phyloP scores from a whole-genome alignment of 176 grass and related monocot species.

The Themeda triandra region DNA sequence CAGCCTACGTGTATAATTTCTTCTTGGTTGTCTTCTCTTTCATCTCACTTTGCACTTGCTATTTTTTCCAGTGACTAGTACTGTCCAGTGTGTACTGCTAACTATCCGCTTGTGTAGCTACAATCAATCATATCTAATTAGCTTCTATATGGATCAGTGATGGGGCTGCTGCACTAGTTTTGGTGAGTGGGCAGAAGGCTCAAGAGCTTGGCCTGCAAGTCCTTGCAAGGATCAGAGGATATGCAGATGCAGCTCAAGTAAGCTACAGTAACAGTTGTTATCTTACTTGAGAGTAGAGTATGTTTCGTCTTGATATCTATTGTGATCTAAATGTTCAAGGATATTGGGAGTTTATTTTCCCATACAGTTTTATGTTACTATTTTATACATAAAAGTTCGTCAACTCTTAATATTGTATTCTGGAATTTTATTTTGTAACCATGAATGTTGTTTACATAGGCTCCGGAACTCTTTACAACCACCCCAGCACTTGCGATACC shows the following conservation, averaged over 20 bases:
- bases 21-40: not conserved
- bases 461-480: constrained; percentile 92
- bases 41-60: not conserved
- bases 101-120: not conserved
- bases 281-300: not conserved
- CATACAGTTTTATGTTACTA: not conserved
- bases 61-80: not conserved
- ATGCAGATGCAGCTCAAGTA: constrained; percentile 94
- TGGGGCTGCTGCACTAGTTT: constrained; percentile 67
- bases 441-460: constrained; percentile 41
- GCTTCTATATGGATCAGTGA: constrained; percentile 38
- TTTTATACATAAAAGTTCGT: not conserved
- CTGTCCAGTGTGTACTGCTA: not conserved
- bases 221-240: constrained; percentile 82
- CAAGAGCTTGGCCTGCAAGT: constrained; percentile 77
- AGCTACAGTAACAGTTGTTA: not conserved
- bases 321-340: not conserved
- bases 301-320: not conserved
- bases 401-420: not conserved
- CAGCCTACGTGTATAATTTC: not conserved
- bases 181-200: constrained; percentile 84
- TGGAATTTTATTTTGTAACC: not conserved
- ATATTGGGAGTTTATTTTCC: not conserved
- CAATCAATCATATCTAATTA: not conserved
- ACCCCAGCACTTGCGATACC: constrained; percentile 88